Conservation (phyloP, 2,329 filamentous ascomycete species). For the Westerdykella aurantiaca region DNA sequence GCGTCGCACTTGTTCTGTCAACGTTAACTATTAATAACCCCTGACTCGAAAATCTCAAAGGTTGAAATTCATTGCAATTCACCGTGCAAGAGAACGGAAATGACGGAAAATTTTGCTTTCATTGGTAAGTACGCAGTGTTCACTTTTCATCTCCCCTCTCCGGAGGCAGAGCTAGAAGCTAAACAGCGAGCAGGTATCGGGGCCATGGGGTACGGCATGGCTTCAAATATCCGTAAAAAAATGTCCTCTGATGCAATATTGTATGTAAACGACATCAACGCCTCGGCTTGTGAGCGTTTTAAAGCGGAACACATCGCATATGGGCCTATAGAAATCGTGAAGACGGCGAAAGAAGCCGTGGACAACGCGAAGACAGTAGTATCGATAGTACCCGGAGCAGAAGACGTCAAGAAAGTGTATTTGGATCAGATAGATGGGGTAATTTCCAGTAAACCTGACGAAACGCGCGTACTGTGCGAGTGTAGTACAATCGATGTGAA, state of each 20-base stretch:
- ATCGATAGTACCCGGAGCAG: constrained; percentile 24
- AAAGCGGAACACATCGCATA: constrained; percentile 11
- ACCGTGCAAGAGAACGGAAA: constrained; percentile 1
- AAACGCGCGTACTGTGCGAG: constrained; percentile 21
- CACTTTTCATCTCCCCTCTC: not conserved
- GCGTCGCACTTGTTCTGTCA: too few species aligned
- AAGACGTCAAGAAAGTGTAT: constrained; percentile 28
- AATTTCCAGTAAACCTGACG: constrained; percentile 15
- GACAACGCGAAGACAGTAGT: constrained; percentile 22
- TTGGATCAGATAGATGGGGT: constrained; percentile 22
- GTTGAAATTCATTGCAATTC: not conserved
- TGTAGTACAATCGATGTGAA: constrained; percentile 31
- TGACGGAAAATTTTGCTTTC: constrained; percentile 28
- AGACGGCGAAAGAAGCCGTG: constrained; percentile 24
- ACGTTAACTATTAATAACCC: too few species aligned
- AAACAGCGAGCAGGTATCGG: constrained; percentile 22
- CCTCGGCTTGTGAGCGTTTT: constrained; percentile 19
- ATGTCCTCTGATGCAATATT: constrained; percentile 15
- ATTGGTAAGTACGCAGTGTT: constrained; percentile 15
- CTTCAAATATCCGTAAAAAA: constrained; percentile 25
- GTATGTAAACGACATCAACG: constrained; percentile 29
- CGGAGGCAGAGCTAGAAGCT: constrained; percentile 1
- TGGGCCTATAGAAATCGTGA: constrained; percentile 20
- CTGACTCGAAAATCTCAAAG: too few species aligned
- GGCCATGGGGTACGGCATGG: constrained; percentile 34